Evolutionary conservation across 2,329 filamentous ascomycete species (phyloP).

Genomic region (Nannizzia gypsea): DNA sequence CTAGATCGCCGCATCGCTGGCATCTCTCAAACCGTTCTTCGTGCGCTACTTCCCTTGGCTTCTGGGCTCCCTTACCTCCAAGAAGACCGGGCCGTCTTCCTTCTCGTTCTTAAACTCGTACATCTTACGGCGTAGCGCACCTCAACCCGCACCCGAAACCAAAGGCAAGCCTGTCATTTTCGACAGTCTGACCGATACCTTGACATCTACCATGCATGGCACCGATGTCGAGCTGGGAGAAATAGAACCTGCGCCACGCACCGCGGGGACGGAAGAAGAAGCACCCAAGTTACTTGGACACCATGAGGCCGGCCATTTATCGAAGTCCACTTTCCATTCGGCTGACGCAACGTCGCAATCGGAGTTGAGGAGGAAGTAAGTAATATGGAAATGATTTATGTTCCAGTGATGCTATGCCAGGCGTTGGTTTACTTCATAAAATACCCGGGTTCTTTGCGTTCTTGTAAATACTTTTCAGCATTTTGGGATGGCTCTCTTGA

Average conservation of each 20-base stretch:
- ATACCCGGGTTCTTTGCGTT: neutral
- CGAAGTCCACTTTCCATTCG: neutral
- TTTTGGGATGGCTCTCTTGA: too few relatives aligned
- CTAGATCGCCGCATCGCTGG: neutral
- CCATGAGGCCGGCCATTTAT: neutral
- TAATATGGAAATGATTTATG: neutral
- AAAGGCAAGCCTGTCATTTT: neutral
- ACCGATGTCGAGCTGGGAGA: neutral
- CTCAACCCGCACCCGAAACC: neutral
- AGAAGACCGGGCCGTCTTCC: neutral
- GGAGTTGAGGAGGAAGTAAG: neutral
- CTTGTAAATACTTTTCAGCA: too few relatives aligned
- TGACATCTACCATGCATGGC: neutral
- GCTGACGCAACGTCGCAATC: neutral
- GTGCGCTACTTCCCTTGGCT: neutral
- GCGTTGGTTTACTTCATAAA: neutral
- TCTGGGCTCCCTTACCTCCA: neutral
- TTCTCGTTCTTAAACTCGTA: neutral
- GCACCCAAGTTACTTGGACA: neutral
- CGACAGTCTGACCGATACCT: neutral
- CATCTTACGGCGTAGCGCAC: neutral
- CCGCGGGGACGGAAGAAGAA: neutral
- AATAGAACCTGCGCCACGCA: neutral
- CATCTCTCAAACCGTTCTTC: neutral
- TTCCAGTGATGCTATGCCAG: too few relatives aligned